phyloP scores from a whole-genome alignment of 225 moss, liverwort and hornwort species.

The Polytrichum commune region DNA sequence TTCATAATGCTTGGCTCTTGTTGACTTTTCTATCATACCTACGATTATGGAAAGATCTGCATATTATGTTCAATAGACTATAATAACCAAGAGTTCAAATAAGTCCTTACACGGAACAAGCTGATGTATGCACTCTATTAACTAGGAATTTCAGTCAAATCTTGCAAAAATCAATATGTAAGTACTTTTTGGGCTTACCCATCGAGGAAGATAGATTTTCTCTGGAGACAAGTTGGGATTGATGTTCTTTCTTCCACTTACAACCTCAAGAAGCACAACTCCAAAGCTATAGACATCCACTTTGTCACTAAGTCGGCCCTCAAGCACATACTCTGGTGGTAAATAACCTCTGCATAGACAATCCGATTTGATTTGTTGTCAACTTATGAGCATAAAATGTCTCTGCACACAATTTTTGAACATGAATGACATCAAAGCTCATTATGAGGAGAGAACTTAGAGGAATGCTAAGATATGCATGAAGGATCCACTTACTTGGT shows the following conservation, averaged over 20 bases:
- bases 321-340: conserved; percentile 48
- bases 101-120: too few relatives aligned
- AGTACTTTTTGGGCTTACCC: conserved; percentile 17
- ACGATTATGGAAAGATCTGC: too few relatives aligned
- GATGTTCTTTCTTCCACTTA: conserved; percentile 38
- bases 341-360: conserved; percentile 27
- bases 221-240: conserved; percentile 27
- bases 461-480: neutral
- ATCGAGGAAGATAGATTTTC: conserved; percentile 38
- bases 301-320: conserved; percentile 56
- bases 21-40: too few relatives aligned
- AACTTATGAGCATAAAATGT: neutral
- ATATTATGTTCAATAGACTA: too few relatives aligned
- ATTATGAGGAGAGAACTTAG: neutral
- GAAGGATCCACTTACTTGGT: conserved; percentile 17
- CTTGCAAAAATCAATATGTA: too few relatives aligned
- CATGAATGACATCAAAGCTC: too few relatives aligned
- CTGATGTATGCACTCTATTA: too few relatives aligned
- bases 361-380: neutral
- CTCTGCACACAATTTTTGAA: neutral
- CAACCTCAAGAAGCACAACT: conserved; percentile 47
- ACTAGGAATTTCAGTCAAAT: too few relatives aligned
- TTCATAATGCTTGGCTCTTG: too few relatives aligned
- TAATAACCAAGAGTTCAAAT: too few relatives aligned
- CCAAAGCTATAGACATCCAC: conserved; percentile 56